Evolutionary conservation across 495 filamentous ascomycete genomes (phyloP).

Genomic region (Diplogelasinospora grovesii): DNA sequence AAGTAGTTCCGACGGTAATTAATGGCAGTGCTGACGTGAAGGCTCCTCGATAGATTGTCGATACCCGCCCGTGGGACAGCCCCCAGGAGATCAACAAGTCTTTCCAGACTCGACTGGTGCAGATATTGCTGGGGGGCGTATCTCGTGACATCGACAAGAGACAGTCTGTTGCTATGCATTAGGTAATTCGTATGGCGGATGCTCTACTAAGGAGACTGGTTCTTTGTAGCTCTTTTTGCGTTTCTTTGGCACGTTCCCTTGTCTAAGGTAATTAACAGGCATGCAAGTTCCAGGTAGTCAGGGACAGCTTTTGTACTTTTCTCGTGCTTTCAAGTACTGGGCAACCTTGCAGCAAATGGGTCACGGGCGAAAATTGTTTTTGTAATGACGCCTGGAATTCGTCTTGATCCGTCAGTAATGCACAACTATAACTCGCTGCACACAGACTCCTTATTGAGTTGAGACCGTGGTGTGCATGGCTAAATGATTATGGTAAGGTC

Average conservation of each 20-base stretch:
- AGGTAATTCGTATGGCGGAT: not conserved
- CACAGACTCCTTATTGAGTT: too few relatives aligned
- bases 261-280: not conserved
- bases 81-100: constrained; percentile 6
- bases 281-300: too few relatives aligned
- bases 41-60: constrained; percentile 7
- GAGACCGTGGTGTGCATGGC: too few relatives aligned
- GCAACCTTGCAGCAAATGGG: too few relatives aligned
- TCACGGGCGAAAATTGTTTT: too few relatives aligned
- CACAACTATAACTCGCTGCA: too few relatives aligned
- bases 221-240: not conserved
- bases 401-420: too few relatives aligned
- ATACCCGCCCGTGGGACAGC: constrained; percentile 13
- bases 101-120: constrained; percentile 6
- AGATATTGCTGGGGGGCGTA: constrained; percentile 12
- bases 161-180: not conserved
- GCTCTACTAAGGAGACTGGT: too few relatives aligned
- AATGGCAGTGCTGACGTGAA: not conserved
- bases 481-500: too few relatives aligned
- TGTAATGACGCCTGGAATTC: too few relatives aligned
- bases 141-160: not conserved
- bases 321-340: not conserved
- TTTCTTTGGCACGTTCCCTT: not conserved
- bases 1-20: not conserved
- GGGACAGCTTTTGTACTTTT: too few relatives aligned